Evolutionary conservation across 345 rosid species (phyloP).

Genomic region (Kandelia obovata): DNA sequence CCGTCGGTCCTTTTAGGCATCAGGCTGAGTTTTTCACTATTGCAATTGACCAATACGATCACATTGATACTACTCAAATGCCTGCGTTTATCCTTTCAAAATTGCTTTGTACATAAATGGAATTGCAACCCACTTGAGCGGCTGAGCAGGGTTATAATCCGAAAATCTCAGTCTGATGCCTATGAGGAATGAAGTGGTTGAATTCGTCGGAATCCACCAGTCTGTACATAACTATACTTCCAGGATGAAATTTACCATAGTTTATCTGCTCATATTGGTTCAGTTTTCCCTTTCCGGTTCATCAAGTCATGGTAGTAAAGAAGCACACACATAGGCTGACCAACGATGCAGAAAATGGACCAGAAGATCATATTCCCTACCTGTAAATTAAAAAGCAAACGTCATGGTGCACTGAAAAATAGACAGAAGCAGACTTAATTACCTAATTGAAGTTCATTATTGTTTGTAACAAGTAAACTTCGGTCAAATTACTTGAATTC

Average conservation of each 20-base stretch:
- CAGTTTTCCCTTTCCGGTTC: conserved; percentile 59
- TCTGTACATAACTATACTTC: background rate
- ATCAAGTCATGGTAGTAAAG: conserved; percentile 91
- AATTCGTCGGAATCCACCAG: background rate
- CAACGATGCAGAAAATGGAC: conserved; percentile 88
- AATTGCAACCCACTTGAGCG: background rate
- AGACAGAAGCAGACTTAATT: background rate
- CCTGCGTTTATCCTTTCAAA: conserved; percentile 1
- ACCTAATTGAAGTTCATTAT: background rate
- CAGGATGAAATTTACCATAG: background rate
- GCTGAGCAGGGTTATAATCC: too few relatives aligned
- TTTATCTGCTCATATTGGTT: conserved; percentile 9
- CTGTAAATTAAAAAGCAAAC: conserved; percentile 28
- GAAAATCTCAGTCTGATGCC: too few relatives aligned
- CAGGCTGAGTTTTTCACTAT: background rate
- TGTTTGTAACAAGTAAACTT: too few relatives aligned
- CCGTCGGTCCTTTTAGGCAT: too few relatives aligned
- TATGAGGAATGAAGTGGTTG: too few relatives aligned
- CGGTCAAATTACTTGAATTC: too few relatives aligned
- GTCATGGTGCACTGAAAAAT: background rate
- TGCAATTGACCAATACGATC: background rate
- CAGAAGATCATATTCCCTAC: conserved; percentile 98
- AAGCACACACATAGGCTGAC: conserved; percentile 95
- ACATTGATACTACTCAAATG: background rate
- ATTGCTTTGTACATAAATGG: conserved; percentile 2